These are phyloP conservation scores for Scenedesmus sp. DNA, from an alignment of 163 green algal species.

Conservation along the genomic window DNA sequence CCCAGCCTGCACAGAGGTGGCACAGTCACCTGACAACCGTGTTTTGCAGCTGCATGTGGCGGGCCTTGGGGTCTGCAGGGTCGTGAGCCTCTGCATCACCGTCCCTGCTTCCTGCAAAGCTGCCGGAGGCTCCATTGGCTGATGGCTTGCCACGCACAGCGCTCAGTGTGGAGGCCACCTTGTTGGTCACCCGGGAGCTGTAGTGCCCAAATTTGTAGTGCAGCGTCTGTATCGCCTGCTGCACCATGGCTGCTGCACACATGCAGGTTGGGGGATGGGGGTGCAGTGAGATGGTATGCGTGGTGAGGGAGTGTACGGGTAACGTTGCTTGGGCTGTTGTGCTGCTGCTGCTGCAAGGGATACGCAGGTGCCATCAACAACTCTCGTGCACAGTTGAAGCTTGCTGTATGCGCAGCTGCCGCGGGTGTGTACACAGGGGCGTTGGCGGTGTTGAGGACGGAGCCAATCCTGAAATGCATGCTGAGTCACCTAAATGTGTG, in stretches of 20 bases:
- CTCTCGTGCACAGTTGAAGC: not conserved
- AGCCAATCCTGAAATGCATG: not conserved
- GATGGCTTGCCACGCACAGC: not conserved
- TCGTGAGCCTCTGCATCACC: not conserved
- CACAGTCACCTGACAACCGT: constrained; percentile 33
- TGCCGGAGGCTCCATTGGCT: not conserved
- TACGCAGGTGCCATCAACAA: not conserved
- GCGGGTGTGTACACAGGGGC: not conserved
- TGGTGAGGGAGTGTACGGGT: not conserved
- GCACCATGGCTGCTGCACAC: not conserved
- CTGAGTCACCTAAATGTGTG: not conserved
- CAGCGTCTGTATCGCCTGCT: constrained; percentile 14
- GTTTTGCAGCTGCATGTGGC: constrained; percentile 41
- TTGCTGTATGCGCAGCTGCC: not conserved
- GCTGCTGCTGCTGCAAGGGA: not conserved
- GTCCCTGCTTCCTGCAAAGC: not conserved
- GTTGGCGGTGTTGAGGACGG: not conserved
- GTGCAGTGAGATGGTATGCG: not conserved
- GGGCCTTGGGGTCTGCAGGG: not conserved
- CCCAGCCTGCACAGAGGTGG: not conserved
- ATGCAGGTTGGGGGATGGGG: not conserved
- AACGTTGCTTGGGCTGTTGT: not conserved
- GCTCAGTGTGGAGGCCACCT: constrained; percentile 16
- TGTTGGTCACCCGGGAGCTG: not conserved
- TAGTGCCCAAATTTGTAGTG: constrained; percentile 3